These are phyloP conservation scores for Candida sonorensis DNA, from an alignment of 805 yeast species.

Conservation along the genomic window DNA sequence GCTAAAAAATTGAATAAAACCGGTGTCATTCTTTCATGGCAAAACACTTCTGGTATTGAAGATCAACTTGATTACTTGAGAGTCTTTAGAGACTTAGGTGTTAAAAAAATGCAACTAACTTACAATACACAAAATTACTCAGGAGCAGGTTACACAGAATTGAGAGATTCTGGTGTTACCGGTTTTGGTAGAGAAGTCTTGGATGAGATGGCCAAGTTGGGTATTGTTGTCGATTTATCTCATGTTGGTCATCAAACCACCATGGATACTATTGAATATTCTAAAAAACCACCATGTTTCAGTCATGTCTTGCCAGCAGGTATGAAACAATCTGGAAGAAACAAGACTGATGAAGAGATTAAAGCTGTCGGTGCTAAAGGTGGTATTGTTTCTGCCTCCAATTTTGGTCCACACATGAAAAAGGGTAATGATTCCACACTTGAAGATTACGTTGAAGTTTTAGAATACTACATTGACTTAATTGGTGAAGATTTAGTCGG, in stretches of 20 bases:
- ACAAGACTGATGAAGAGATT: constrained; percentile 16
- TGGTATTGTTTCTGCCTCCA: constrained; percentile 16
- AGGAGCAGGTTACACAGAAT: constrained; percentile 17
- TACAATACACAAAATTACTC: constrained; percentile 17
- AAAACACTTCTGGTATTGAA: constrained; percentile 14
- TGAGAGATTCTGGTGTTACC: constrained; percentile 31
- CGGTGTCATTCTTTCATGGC: constrained; percentile 15
- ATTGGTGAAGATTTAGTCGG: constrained; percentile 46
- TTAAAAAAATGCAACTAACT: constrained; percentile 14
- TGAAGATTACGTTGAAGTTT: constrained; percentile 39
- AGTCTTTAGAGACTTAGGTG: constrained; percentile 13
- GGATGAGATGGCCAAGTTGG: constrained; percentile 41
- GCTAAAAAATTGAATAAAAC: constrained; percentile 14
- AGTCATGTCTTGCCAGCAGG: constrained; percentile 14
- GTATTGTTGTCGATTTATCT: constrained; percentile 42
- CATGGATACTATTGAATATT: constrained; percentile 28
- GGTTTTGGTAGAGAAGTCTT: constrained; percentile 33
- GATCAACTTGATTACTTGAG: constrained; percentile 14
- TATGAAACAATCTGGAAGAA: constrained; percentile 13
- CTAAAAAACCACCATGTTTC: constrained; percentile 26
- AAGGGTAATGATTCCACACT: constrained; percentile 27
- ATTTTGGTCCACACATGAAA: constrained; percentile 16
- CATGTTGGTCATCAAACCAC: constrained; percentile 43
- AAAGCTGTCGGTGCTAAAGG: constrained; percentile 14
- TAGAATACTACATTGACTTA: constrained; percentile 31